Evolutionary conservation across 2,329 filamentous ascomycete genomes (phyloP), one percentile per base, ranked within the genome.

Genomic region (Fusarium oxysporum): DNA sequence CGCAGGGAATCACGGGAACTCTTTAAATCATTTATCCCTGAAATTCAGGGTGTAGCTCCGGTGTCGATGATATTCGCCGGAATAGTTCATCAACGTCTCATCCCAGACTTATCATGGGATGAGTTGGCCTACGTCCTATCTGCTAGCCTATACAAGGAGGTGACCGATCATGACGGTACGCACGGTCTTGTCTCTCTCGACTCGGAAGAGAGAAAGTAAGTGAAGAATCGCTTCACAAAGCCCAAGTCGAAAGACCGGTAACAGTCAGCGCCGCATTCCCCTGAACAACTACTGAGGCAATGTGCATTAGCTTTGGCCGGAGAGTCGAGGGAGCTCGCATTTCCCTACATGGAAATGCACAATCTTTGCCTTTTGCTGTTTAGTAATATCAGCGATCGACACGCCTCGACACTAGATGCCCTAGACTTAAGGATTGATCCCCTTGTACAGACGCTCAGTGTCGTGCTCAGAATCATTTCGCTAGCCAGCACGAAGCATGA

Each of bases 321-420:
- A 14, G 58, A 65, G 12, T n/a, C 48, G 5, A 17, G 43, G 5
- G 30, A 48, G 21, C 23, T 55, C 6, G 48, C 48, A 19, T 65
- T 65, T n/a, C 17, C 63, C 0, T 43, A 64, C 21, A 16, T 66
- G 30, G 41, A 13, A 8, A 63, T 50, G 37, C 16, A 50, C 17
- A 35, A 30, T 5, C 13, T 12, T 17, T 65, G 25, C 7, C 5
- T 38, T 17, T n/a, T 11, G 11, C 21, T 62, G 7, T 21, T 56
- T 2, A 5, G 10, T 12, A 19, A 19, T 1, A 44, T 62, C 4
- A 17, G 30, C 5, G 40, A 32, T 6, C 32, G 32, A n/a, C 56
- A 30, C 21, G 11, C 10, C 0, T 6, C 37, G 7, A 17, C 28
- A 13, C 37, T 55, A 13, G 30, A 44, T 9, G 1, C n/a, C 8